These are phyloP conservation scores for Pelargonium citronellum DNA, from an alignment of 441 rosid genomes.

Conservation along the genomic window DNA sequence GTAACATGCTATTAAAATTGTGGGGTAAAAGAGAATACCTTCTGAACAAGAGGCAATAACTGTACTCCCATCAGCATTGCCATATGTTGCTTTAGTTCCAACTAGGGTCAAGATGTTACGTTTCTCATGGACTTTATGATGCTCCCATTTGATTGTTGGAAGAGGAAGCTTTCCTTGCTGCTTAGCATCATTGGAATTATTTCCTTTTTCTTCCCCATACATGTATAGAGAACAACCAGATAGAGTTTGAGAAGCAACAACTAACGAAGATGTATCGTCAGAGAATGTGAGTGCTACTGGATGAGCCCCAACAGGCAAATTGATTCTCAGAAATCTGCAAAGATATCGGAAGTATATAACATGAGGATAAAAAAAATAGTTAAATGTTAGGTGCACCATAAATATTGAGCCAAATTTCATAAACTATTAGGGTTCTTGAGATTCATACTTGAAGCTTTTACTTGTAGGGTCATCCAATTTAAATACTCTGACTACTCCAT, in stretches of 20 bases:
- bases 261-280: constrained; percentile 72
- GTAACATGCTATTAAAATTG: not conserved
- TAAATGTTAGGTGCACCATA: constrained; percentile 4
- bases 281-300: constrained; percentile 68
- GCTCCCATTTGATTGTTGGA: constrained; percentile 85
- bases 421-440: not conserved
- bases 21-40: constrained; percentile 36
- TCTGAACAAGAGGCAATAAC: constrained; percentile 91
- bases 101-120: constrained; percentile 55
- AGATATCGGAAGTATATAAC: constrained; percentile 3
- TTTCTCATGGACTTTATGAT: constrained; percentile 63
- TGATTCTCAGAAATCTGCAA: constrained; percentile 70
- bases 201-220: constrained; percentile 81
- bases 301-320: constrained; percentile 82
- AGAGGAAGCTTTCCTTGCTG: constrained; percentile 76
- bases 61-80: constrained; percentile 80
- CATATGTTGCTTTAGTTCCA: constrained; percentile 73
- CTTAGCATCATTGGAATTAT: constrained; percentile 40
- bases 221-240: constrained; percentile 70
- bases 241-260: constrained; percentile 59
- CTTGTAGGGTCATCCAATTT: constrained; percentile 90
- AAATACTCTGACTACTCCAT: constrained; percentile 78
- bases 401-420: not conserved
- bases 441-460: constrained; percentile 88
- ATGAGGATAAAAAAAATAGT: constrained; percentile 16